phyloP scores from a whole-genome alignment of 495 filamentous ascomycete genomes.

The Articulospora tetracladia region DNA sequence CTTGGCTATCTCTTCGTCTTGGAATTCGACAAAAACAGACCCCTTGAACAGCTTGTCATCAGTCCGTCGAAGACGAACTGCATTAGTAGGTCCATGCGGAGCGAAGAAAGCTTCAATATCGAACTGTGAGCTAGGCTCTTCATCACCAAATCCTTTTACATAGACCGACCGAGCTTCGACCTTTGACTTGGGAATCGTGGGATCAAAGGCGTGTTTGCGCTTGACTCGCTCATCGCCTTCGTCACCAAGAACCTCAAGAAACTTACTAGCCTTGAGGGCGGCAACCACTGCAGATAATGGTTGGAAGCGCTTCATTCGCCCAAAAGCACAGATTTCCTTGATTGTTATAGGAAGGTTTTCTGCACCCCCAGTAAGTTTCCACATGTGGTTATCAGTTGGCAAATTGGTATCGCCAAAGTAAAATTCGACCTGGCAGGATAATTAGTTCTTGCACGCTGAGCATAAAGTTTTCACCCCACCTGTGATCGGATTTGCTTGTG shows the following conservation, averaged over 20 bases:
- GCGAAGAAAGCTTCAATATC: conserved; percentile 91
- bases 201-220: conserved; percentile 66
- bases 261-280: conserved; percentile 69
- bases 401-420: conserved; percentile 96
- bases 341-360: conserved; percentile 77
- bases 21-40: conserved; percentile 92
- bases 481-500: conserved; percentile 76
- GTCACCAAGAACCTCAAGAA: conserved; percentile 63
- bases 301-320: conserved; percentile 91
- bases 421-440: conserved; percentile 74
- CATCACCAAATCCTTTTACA: conserved; percentile 84
- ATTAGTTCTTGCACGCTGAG: conserved; percentile 18
- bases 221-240: conserved; percentile 58
- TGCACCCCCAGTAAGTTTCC: conserved; percentile 66
- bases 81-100: conserved; percentile 70
- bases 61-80: conserved; percentile 85
- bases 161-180: conserved; percentile 36
- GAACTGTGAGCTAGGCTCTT: conserved; percentile 74
- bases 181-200: conserved; percentile 26
- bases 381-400: conserved; percentile 80
- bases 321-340: conserved; percentile 74
- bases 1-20: conserved; percentile 65
- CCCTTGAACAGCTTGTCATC: conserved; percentile 75
- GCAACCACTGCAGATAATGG: conserved; percentile 75
- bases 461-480: conserved; percentile 35